phyloP scores from a whole-genome alignment of 352 stramenopile genomes.

The Thalassiosira allenii region DNA sequence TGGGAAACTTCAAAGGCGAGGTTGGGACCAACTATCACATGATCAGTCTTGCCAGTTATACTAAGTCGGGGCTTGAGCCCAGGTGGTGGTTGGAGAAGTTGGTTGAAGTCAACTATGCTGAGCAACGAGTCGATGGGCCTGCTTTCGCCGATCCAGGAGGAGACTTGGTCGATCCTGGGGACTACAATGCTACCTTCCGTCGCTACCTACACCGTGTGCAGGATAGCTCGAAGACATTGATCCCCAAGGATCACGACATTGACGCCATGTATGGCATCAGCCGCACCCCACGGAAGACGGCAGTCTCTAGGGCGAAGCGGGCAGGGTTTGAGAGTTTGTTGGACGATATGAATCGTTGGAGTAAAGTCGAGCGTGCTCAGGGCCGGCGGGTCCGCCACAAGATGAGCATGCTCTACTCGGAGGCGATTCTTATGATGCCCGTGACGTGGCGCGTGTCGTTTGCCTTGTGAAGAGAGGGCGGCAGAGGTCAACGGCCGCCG shows the following conservation, averaged over 20 bases:
- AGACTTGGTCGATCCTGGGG: neutral
- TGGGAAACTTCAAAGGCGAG: constrained; percentile 54
- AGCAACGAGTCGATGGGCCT: constrained; percentile 2
- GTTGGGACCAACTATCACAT: constrained; percentile 19
- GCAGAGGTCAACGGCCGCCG: too few relatives aligned
- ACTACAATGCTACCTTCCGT: constrained; percentile 31
- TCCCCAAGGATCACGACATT: constrained; percentile 16
- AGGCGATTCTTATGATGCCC: constrained; percentile 21
- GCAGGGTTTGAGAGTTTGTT: constrained; percentile 15
- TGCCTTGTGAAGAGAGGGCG: too few relatives aligned
- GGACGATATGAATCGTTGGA: constrained; percentile 43
- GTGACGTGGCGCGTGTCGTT: constrained; percentile 26
- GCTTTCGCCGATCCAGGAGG: constrained; percentile 22
- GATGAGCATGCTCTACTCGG: constrained; percentile 29
- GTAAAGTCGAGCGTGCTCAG: constrained; percentile 2
- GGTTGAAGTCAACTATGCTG: constrained; percentile 10
- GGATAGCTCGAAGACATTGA: neutral
- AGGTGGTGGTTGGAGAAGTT: constrained; percentile 53
- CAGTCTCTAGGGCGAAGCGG: neutral
- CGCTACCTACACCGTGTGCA: constrained; percentile 15
- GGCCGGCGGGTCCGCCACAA: neutral
- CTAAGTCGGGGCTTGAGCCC: constrained; percentile 28
- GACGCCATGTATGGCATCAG: constrained; percentile 4
- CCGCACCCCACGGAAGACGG: constrained; percentile 17
- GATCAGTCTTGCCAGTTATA: constrained; percentile 24